Percentiles rank a stretch among this genome's conserved stretches.
Evolutionary conservation across 441 rosid species (phyloP).

Genomic region (Erysimum cheiri): DNA sequence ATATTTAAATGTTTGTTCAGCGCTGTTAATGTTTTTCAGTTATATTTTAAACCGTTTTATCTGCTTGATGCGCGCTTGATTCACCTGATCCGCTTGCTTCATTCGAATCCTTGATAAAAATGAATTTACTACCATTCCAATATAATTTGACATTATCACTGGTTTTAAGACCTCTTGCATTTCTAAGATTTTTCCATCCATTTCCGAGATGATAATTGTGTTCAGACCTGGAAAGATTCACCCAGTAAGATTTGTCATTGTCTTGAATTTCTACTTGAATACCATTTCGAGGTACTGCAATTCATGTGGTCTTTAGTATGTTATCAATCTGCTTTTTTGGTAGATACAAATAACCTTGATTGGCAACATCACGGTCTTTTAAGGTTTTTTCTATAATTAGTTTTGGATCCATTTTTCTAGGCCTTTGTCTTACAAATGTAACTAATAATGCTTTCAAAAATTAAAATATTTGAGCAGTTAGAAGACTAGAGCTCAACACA

Average conservation of each 20-base stretch:
- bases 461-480: too few relatives aligned
- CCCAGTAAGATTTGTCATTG: background rate
- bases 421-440: too few relatives aligned
- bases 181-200: background rate
- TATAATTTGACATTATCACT: background rate
- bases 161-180: background rate
- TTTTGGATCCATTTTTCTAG: background rate
- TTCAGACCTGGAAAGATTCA: background rate
- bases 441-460: too few relatives aligned
- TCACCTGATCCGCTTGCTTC: too few relatives aligned
- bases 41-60: too few relatives aligned
- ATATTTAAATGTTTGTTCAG: too few relatives aligned
- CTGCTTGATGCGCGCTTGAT: too few relatives aligned
- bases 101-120: background rate
- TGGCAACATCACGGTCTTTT: background rate
- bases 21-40: too few relatives aligned
- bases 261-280: slow-evolving; percentile 8
- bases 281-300: background rate
- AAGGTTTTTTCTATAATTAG: background rate
- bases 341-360: too few relatives aligned
- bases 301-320: background rate
- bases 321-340: too few relatives aligned
- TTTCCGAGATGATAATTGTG: background rate
- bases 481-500: too few relatives aligned
- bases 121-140: background rate